Conservation (phyloP, 345 rosid genomes). For the Eucalyptus globulus region DNA sequence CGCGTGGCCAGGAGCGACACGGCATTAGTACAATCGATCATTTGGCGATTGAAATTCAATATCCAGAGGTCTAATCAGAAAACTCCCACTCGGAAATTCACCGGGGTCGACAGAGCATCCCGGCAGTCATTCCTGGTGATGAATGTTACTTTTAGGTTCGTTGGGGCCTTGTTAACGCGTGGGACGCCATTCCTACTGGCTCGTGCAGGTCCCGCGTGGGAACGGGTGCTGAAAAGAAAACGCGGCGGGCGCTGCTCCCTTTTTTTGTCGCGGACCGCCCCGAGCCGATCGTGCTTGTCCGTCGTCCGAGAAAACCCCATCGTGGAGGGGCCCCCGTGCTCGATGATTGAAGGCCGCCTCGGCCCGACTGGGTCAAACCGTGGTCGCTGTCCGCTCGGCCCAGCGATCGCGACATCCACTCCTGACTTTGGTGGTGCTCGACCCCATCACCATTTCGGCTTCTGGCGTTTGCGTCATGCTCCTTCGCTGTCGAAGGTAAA, state of each 20-base stretch:
- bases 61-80: background rate
- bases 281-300: background rate
- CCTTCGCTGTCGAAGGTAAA: background rate
- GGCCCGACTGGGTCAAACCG: background rate
- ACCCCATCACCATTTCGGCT: background rate
- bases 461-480: background rate
- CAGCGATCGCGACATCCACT: background rate
- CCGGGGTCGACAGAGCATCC: background rate
- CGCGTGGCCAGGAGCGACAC: background rate
- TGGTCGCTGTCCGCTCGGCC: background rate
- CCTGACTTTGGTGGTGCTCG: background rate
- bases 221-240: background rate
- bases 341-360: background rate
- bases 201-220: background rate
- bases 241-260: background rate
- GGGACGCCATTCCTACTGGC: background rate
- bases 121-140: background rate
- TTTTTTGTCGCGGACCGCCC: background rate
- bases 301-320: background rate
- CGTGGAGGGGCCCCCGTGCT: background rate
- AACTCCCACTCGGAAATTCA: background rate
- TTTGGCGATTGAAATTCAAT: background rate
- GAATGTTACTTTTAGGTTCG: background rate
- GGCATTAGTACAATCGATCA: background rate
- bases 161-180: background rate